These are phyloP conservation scores for Setaria viridis DNA, from an alignment of 202 grass and related monocot species.

Conservation along the genomic window DNA sequence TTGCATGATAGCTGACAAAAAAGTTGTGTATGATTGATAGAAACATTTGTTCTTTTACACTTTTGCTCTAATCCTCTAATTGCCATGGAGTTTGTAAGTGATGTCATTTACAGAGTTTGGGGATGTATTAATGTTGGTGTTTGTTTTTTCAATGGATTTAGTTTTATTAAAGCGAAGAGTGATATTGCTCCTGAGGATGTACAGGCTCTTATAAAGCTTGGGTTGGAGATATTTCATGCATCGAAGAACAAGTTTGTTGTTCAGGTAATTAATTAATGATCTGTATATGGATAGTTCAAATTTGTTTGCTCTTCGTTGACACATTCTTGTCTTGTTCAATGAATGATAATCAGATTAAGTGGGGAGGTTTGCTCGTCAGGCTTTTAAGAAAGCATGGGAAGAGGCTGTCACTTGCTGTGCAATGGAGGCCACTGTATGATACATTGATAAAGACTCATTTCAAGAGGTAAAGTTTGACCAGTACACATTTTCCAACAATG, in stretches of 20 bases:
- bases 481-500: not conserved
- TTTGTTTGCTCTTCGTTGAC: constrained; percentile 38
- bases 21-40: not conserved
- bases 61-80: not conserved
- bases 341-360: constrained; percentile 75
- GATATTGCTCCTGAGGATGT: constrained; percentile 76
- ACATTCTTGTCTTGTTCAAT: constrained; percentile 32
- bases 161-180: constrained; percentile 96
- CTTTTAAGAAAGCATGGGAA: constrained; percentile 86
- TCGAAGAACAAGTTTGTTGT: constrained; percentile 87
- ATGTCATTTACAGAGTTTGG: not conserved
- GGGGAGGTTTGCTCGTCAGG: constrained; percentile 75
- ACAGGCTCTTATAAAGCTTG: constrained; percentile 76
- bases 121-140: constrained; percentile 32
- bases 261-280: constrained; percentile 66
- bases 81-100: constrained; percentile 24
- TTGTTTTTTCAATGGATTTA: constrained; percentile 44
- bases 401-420: constrained; percentile 67
- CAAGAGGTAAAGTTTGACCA: constrained; percentile 66
- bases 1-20: not conserved
- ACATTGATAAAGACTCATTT: constrained; percentile 90
- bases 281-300: constrained; percentile 29
- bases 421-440: constrained; percentile 92
- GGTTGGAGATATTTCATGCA: constrained; percentile 85
- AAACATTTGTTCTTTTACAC: not conserved